phyloP scores from a whole-genome alignment of 441 rosid species.

The Pelargonium citronellum region DNA sequence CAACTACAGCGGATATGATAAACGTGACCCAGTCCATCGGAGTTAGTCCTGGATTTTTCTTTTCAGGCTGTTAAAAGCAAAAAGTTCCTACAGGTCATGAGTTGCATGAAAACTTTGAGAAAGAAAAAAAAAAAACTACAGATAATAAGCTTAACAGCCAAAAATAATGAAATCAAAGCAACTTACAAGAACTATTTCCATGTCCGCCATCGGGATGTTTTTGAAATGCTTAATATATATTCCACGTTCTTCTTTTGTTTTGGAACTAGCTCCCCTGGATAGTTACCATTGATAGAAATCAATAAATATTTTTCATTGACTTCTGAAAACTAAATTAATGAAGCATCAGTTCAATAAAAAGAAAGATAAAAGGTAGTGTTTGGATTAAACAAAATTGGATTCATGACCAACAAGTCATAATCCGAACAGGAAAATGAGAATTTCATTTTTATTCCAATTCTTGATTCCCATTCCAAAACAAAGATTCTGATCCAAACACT shows the following conservation, averaged over 20 bases:
- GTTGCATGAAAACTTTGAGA: neutral
- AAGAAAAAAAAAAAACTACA: constrained; percentile 6
- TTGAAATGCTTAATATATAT: constrained; percentile 53
- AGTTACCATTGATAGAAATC: constrained; percentile 1
- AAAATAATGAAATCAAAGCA: neutral
- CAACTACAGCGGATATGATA: constrained; percentile 49
- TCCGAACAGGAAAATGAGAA: too few relatives aligned
- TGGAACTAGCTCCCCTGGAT: constrained; percentile 37
- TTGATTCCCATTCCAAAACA: too few relatives aligned
- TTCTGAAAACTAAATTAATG: neutral
- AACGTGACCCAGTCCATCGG: constrained; percentile 69
- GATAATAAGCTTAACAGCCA: neutral
- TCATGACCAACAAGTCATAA: too few relatives aligned
- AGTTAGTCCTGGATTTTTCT: constrained; percentile 57
- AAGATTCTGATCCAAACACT: too few relatives aligned
- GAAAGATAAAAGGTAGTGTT: too few relatives aligned
- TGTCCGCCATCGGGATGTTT: constrained; percentile 59
- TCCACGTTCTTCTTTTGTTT: constrained; percentile 37
- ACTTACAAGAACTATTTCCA: constrained; percentile 62
- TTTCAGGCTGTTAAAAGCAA: constrained; percentile 44
- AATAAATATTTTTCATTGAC: neutral
- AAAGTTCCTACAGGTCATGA: constrained; percentile 12
- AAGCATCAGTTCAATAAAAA: too few relatives aligned
- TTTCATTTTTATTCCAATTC: too few relatives aligned
- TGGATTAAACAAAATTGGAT: too few relatives aligned